phyloP scores from a whole-genome alignment of 2,329 filamentous ascomycete species.

The Curvularia verruculosa region DNA sequence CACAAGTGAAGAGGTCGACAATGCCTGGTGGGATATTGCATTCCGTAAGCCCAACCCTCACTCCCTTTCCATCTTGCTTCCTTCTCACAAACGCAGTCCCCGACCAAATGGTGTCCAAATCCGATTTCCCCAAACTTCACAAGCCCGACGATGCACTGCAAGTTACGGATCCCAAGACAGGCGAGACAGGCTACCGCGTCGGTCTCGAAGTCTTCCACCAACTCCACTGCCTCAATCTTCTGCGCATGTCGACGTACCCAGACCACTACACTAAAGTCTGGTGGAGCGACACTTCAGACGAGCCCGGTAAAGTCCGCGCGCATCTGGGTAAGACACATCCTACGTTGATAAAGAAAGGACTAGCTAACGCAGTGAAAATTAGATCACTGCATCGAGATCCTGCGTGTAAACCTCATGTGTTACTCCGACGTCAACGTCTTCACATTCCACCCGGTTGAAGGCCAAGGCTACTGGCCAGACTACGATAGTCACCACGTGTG shows the following conservation, averaged over 20 bases:
- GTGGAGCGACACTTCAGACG: constrained; percentile 37
- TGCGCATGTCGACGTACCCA: constrained; percentile 44
- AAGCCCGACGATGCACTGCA: constrained; percentile 61
- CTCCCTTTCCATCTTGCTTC: neutral
- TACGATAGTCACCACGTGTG: constrained; percentile 44
- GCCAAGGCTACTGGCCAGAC: constrained; percentile 37
- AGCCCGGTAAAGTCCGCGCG: constrained; percentile 36
- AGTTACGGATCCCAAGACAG: constrained; percentile 62
- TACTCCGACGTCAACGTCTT: constrained; percentile 44
- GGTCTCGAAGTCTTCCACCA: constrained; percentile 65
- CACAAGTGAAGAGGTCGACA: constrained; percentile 62
- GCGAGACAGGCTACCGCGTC: constrained; percentile 64
- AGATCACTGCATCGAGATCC: constrained; percentile 47
- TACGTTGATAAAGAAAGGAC: too few relatives aligned
- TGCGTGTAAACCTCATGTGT: constrained; percentile 48
- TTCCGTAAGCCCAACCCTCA: constrained; percentile 42
- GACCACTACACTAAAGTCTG: constrained; percentile 40
- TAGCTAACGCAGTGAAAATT: neutral
- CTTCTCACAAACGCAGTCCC: constrained; percentile 53
- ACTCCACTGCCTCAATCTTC: constrained; percentile 46
- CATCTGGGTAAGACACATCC: constrained; percentile 40
- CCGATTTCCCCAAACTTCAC: constrained; percentile 61
- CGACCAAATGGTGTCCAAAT: constrained; percentile 64
- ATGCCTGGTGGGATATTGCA: constrained; percentile 63
- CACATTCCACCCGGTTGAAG: constrained; percentile 35